phyloP scores from a whole-genome alignment of 305 asterid genomes.

The Fraxinus angustifolia region DNA sequence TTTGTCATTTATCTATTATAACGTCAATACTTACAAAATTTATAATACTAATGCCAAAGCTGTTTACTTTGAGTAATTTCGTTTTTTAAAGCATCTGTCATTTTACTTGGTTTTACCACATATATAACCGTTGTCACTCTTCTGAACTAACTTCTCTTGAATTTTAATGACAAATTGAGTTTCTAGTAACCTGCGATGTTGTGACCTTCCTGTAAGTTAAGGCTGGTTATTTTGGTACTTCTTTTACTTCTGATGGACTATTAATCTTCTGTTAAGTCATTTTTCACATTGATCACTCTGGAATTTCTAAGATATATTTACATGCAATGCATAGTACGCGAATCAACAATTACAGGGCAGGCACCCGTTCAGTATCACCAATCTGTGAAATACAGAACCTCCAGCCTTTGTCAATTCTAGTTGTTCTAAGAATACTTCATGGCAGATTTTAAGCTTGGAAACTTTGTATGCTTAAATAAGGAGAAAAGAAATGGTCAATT shows the following conservation, averaged over 20 bases:
- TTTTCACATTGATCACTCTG: background rate
- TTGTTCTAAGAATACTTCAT: background rate
- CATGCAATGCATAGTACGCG: background rate
- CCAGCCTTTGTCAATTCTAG: background rate
- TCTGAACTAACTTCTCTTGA: background rate
- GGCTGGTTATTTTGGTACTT: background rate
- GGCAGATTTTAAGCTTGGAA: constrained; percentile 7
- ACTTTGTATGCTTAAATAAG: background rate
- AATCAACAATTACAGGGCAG: background rate
- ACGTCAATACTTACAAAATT: background rate
- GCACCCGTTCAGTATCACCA: background rate
- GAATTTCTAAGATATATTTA: background rate
- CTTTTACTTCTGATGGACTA: background rate
- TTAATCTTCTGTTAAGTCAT: background rate
- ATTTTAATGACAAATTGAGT: background rate
- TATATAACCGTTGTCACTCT: background rate
- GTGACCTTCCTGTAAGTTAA: background rate
- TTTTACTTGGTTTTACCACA: background rate
- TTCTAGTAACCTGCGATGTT: background rate
- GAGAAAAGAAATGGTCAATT: background rate
- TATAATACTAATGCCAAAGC: background rate
- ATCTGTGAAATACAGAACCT: background rate
- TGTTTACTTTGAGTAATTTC: background rate
- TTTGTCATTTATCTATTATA: background rate
- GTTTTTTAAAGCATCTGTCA: background rate